Evolutionary conservation across 164 flowering plant species (phyloP), one percentile per base, ranked within the genome.

Genomic region (Platanus orientalis): DNA sequence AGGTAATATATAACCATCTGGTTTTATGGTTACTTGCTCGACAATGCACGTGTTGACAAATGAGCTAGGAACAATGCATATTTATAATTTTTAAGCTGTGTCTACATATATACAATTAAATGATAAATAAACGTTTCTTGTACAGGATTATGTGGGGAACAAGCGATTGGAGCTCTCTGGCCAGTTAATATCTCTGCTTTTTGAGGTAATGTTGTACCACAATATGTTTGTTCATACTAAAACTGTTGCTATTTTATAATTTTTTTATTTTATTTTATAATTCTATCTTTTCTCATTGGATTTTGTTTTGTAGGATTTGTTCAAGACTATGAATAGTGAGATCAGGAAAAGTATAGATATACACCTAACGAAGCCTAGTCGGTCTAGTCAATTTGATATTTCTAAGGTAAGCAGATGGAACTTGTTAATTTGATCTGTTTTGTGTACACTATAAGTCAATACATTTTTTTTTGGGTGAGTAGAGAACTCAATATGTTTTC

Each of bases 61-160:
- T n/a, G n/a, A n/a, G n/a, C n/a, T n/a, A n/a, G n/a, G n/a, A n/a
- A n/a, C n/a, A n/a, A n/a, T n/a, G n/a, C n/a, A n/a, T n/a, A n/a
- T n/a, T n/a, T n/a, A n/a, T n/a, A n/a, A n/a, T n/a, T n/a, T n/a
- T n/a, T n/a, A n/a, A n/a, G n/a, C n/a, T n/a, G n/a, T n/a, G n/a
- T n/a, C n/a, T n/a, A n/a, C n/a, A n/a, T n/a, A n/a, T n/a, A n/a
- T n/a, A n/a, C n/a, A n/a, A n/a, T n/a, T n/a, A n/a, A n/a, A n/a
- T n/a, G n/a, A n/a, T n/a, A n/a, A n/a, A n/a, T n/a, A n/a, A n/a
- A n/a, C n/a, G n/a, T n/a, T n/a, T n/a, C n/a, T n/a, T n/a, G n/a
- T n/a, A 30, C 62, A 92, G 99, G 99, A 94, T 83, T 94, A 94
- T 80, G 97, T 89, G 62, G 99, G 99, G 50, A 94, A 94, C 82